A percentile compares a stretch with the other conserved stretches of the same genome.
Evolutionary conservation across 228 moss, liverwort and hornwort genomes (phyloP).

Genomic region (Sphagnum fallax): DNA sequence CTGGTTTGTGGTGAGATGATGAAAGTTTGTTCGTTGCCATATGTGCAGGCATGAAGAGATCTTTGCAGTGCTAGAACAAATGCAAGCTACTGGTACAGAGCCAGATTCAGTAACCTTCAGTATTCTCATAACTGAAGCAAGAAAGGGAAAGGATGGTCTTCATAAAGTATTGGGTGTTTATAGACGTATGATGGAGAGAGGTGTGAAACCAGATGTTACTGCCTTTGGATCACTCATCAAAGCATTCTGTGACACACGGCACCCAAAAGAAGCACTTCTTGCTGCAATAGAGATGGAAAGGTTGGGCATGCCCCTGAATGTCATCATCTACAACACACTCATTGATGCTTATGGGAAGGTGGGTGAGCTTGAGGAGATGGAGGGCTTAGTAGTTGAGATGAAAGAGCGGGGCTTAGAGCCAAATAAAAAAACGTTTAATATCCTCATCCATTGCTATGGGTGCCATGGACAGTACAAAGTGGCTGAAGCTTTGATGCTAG

Average conservation of each 20-base stretch:
- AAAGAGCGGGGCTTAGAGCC: conserved; percentile 46
- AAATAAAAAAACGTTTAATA: conserved; percentile 66
- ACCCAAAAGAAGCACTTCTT: conserved; percentile 56
- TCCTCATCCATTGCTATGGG: conserved; percentile 63
- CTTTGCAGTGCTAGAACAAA: conserved; percentile 44
- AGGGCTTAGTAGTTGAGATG: conserved; percentile 73
- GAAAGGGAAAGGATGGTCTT: conserved; percentile 27
- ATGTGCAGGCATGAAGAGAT: conserved; percentile 43
- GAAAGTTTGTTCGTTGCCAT: too few relatives aligned
- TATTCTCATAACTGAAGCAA: conserved; percentile 61
- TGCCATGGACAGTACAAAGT: conserved; percentile 43
- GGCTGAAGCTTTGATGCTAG: conserved; percentile 59
- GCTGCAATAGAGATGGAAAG: conserved; percentile 75
- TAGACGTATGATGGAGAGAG: conserved; percentile 55
- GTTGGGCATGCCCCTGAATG: conserved; percentile 36
- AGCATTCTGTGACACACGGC: conserved; percentile 69
- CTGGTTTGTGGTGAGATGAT: too few relatives aligned
- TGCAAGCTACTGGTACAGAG: conserved; percentile 52
- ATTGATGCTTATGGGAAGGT: conserved; percentile 73
- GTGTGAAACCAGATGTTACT: conserved; percentile 43
- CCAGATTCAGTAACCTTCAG: conserved; percentile 75
- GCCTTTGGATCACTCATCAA: conserved; percentile 78
- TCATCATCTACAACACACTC: conserved; percentile 80
- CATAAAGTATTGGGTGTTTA: conserved; percentile 65
- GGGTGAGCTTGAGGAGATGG: conserved; percentile 69